phyloP scores from a whole-genome alignment of 257 asterid species.

The Lantana camara region DNA sequence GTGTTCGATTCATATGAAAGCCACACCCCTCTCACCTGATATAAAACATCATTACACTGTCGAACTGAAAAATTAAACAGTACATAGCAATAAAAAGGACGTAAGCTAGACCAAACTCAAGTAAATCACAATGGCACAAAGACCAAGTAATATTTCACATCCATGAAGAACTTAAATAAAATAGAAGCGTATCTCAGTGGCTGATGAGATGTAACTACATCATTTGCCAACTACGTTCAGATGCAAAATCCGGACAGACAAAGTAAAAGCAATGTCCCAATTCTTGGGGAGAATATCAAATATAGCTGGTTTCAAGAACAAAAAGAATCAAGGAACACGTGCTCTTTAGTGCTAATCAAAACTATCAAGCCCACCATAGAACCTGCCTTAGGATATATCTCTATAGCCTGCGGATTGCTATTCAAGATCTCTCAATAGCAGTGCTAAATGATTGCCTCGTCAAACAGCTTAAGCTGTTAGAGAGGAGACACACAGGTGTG shows the following conservation, averaged over 20 bases:
- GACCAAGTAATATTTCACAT: background rate
- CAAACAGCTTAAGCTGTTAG: too few species aligned
- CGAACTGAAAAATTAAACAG: constrained; percentile 15
- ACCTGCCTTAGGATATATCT: constrained; percentile 6
- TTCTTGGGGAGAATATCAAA: background rate
- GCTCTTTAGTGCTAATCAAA: background rate
- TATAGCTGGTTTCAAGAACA: background rate
- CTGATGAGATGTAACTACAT: background rate
- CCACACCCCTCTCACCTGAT: constrained; percentile 87
- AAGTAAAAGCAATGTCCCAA: constrained; percentile 11
- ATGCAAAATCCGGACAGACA: background rate
- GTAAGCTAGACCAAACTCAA: constrained; percentile 27
- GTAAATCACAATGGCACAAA: background rate
- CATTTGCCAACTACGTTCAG: background rate
- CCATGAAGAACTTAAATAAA: constrained; percentile 16
- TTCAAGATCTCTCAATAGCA: background rate
- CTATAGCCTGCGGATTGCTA: background rate
- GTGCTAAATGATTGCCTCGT: too few species aligned
- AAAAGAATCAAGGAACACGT: background rate
- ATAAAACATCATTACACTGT: constrained; percentile 26
- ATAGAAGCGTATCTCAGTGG: constrained; percentile 3
- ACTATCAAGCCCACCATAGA: constrained; percentile 4
- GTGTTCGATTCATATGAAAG: constrained; percentile 74
- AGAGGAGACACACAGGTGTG: too few species aligned
- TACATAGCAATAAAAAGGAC: constrained; percentile 10